Percentiles rank a stretch among this genome's conserved stretches.
These are phyloP conservation scores for Lenwebbia sp. DNA, from an alignment of 345 rosid genomes.

Conservation along the genomic window DNA sequence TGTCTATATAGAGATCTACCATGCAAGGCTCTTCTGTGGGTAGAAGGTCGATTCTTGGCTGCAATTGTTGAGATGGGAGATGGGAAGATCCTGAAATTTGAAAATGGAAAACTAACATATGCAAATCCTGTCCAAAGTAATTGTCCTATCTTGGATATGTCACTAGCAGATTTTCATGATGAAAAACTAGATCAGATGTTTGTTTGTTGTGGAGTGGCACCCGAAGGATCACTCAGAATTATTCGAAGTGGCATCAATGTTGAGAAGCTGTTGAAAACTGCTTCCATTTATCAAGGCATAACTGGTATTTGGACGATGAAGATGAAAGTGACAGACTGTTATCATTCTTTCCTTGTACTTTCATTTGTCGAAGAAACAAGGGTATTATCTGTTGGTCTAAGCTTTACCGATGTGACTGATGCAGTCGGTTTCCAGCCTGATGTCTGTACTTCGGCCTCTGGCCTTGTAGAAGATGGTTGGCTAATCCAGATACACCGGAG, in stretches of 20 bases:
- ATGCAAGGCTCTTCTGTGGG: conserved; percentile 86
- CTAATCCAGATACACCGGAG: conserved; percentile 81
- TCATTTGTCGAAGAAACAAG: conserved; percentile 98
- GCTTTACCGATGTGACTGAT: conserved; percentile 92
- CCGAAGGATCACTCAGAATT: conserved; percentile 92
- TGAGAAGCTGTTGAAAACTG: conserved; percentile 79
- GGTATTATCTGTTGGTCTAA: conserved; percentile 86
- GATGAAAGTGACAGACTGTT: conserved; percentile 60
- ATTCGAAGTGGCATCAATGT: conserved; percentile 77
- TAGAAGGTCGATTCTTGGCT: conserved; percentile 70
- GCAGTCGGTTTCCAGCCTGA: conserved; percentile 88
- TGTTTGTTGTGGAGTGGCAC: conserved; percentile 96
- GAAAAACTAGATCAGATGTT: conserved; percentile 88
- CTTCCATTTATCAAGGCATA: conserved; percentile 84
- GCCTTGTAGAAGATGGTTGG: conserved; percentile 70
- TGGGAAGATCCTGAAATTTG: conserved; percentile 75
- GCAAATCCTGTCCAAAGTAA: conserved; percentile 68
- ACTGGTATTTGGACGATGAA: conserved; percentile 85
- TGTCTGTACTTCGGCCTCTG: conserved; percentile 94
- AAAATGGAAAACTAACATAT: conserved; percentile 46
- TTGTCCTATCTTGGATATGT: conserved; percentile 91
- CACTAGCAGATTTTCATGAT: conserved; percentile 71
- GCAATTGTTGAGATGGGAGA: conserved; percentile 91
- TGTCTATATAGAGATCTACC: conserved; percentile 75
- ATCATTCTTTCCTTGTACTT: conserved; percentile 89